Evolutionary conservation across 805 yeast genomes (phyloP), one percentile per base, ranked within the genome.

Genomic region (Kuraishia molischiana): DNA sequence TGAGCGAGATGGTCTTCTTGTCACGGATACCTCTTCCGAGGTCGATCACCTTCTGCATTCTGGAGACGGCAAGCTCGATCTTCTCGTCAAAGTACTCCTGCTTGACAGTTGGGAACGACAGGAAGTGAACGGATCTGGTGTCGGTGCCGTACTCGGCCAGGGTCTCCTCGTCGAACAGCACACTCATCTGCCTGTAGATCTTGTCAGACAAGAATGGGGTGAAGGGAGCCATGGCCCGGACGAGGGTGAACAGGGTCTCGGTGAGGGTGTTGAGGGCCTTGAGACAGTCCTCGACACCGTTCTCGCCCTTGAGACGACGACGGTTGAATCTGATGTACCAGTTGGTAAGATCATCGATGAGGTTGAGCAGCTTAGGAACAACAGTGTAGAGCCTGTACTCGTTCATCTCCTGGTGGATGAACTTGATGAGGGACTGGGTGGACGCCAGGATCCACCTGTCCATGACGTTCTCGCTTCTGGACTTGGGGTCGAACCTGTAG

Each of bases 281-380:
- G 49, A 77, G 61, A 51, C 96, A 82, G 56, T 92, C 98, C 40
- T 77, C 81, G 37, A 75, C 62, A 43, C 95, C 96, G 43, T 74
- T 80, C 55, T 82, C 92, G 58, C 97, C 97, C 80, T 92, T 92
- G 55, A 92, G 76, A 72, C 99, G 90, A 68, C 86, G 79, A 69
- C 99, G 89, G 70, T 92, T 92, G 64, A 92, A 85, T 62, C 99
- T 82, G 59, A 92, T 92, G 69, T 92, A 92, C 97, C 97, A 92
- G 69, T 92, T 92, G 48, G 99, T 92, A 63, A 92, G 74, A 56
- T 85, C 85, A 55, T 92, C 98, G 58, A 92, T 84, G 61, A 92
- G 80, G 41, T 75, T 72, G 55, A 92, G 73, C 55, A 92, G 67
- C 55, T 81, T 84, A 51, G 98, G 97, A 48, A 92, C 97, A 49